Base-by-base conservation (phyloP, 1,139 yeast genomes). In the Diutina rugosa region DNA sequence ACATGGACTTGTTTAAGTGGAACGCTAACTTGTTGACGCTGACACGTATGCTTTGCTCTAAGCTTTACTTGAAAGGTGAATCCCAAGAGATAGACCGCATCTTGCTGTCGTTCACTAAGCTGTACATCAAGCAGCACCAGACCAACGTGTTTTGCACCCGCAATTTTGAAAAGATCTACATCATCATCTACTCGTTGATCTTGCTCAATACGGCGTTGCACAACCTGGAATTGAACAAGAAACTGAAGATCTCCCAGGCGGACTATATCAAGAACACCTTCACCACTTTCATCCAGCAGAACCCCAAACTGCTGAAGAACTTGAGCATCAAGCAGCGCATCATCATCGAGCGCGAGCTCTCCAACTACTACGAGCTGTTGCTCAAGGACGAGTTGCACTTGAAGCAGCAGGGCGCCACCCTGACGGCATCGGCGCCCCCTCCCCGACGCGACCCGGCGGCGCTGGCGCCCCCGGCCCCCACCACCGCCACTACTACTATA, bases 61-160 rank as follows among this genome's bases (percentile, higher is more conserved):
- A 77, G 61, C 67, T 90, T 32, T 87, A 85, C 66, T 75, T 90
- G 63, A 84, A 83, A 63, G 96, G 95, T 2, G 97, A 90, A 67
- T 83, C 95, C 1, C 95, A 87, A 63, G 89, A 86, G 63, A 80
- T 90, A 58, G 96, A 89, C 68, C 76, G 89, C 54, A 78, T 89
- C 28, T 71, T 90, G 58, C 85, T 86, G 51, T 75, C 86, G 1
- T 85, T 88, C 65, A 78, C 95, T 29, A 78, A 79, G 59, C 78
- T 87, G 57, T 90, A 91, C 62, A 87, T 79, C 68, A 67, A 74
- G 67, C 68, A 78, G 73, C 70, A 77, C 71, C 74, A 83, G 61
- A 64, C 66, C 16, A 78, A 76, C 61, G 72, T 77, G 12, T 81
- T 83, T 64, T 77, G 73, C 60, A 76, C 80, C 28, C 66, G 76